Evolutionary conservation across 148 eudicot species (phyloP).

Genomic region (Cornus kousa): DNA sequence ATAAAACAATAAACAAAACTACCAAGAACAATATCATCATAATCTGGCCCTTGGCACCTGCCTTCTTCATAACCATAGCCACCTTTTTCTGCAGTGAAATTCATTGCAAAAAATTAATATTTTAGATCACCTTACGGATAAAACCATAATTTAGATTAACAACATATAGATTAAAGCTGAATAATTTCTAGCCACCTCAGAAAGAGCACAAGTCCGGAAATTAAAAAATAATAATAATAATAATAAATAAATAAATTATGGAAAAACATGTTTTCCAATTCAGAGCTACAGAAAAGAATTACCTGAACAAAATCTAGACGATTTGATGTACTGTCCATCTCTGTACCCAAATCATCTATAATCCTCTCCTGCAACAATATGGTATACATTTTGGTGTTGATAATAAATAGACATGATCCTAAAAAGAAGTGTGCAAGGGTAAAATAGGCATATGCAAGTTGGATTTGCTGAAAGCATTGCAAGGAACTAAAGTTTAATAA

Average conservation of each 20-base stretch:
- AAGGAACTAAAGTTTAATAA: neutral
- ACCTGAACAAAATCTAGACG: slow-evolving; percentile 99
- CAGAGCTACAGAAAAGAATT: neutral
- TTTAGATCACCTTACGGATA: too few relatives aligned
- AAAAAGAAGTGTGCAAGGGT: neutral
- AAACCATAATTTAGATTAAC: neutral
- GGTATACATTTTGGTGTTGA: neutral
- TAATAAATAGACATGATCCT: neutral
- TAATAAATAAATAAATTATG: neutral
- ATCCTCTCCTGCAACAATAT: slow-evolving; percentile 72
- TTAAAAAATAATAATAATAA: neutral
- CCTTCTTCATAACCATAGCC: slow-evolving; percentile 85
- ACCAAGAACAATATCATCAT: slow-evolving; percentile 83
- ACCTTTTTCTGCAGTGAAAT: slow-evolving; percentile 76
- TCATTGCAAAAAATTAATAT: neutral
- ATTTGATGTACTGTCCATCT: slow-evolving; percentile 92
- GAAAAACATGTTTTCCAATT: neutral
- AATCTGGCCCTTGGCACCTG: slow-evolving; percentile 84
- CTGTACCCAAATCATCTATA: slow-evolving; percentile 76
- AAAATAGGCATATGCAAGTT: neutral
- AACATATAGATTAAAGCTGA: neutral
- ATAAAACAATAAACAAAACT: slow-evolving; percentile 68
- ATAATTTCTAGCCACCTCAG: too few relatives aligned
- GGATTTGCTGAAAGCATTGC: slow-evolving; percentile 1
- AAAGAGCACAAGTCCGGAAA: too few relatives aligned